Evolutionary conservation across 345 rosid species (phyloP).

Genomic region (Litchi chinensis): DNA sequence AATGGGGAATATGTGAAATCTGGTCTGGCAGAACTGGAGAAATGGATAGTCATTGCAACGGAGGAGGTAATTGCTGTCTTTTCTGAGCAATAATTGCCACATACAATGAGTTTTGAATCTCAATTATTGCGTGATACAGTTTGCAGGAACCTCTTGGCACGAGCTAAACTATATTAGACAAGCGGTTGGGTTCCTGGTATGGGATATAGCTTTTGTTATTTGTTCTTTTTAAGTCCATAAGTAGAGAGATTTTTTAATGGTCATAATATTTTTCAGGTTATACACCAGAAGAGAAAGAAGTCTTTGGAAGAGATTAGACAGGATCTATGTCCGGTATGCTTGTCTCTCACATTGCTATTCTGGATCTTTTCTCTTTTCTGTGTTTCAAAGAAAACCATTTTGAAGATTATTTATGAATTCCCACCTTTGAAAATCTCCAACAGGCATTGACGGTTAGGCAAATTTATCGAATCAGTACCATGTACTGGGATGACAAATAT

Average conservation of each 20-base stretch:
- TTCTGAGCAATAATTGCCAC: constrained; percentile 7
- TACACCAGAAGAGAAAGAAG: constrained; percentile 96
- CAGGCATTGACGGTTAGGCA: constrained; percentile 93
- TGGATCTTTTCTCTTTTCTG: constrained; percentile 6
- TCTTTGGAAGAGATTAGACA: constrained; percentile 85
- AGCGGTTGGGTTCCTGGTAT: constrained; percentile 99
- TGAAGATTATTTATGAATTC: not conserved
- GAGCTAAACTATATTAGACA: constrained; percentile 93
- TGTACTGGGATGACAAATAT: constrained; percentile 99
- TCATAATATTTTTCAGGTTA: constrained; percentile 59
- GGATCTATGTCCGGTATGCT: constrained; percentile 89
- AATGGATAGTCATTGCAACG: constrained; percentile 79
- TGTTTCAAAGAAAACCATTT: constrained; percentile 2
- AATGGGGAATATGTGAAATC: constrained; percentile 97
- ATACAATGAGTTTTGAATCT: constrained; percentile 20
- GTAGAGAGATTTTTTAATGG: constrained; percentile 15
- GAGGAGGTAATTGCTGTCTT: constrained; percentile 68
- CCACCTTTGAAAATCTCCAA: constrained; percentile 15
- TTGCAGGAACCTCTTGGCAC: constrained; percentile 98
- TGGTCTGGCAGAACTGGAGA: constrained; percentile 95
- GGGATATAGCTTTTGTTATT: constrained; percentile 18
- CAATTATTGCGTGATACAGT: constrained; percentile 50
- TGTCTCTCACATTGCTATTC: constrained; percentile 13
- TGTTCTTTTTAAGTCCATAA: constrained; percentile 6
- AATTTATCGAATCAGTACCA: constrained; percentile 95